Percentiles rank a stretch among this genome's conserved stretches.
phyloP scores from a whole-genome alignment of 345 rosid species.

The Murraya paniculata region DNA sequence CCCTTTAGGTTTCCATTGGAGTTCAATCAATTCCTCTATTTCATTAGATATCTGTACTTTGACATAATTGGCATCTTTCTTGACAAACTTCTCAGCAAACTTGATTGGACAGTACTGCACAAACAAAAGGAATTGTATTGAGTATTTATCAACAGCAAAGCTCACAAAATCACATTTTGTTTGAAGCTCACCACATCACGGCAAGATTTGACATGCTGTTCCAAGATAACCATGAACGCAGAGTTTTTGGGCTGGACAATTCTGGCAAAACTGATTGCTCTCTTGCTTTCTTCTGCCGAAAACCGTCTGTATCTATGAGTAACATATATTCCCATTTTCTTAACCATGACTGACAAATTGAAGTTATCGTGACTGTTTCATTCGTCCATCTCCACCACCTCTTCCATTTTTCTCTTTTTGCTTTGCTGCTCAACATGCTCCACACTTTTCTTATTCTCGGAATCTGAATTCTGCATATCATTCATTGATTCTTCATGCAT shows the following conservation, averaged over 20 bases:
- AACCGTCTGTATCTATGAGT: slow-evolving; percentile 1
- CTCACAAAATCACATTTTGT: neutral
- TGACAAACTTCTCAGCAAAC: neutral
- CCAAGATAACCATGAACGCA: slow-evolving; percentile 33
- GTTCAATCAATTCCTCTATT: neutral
- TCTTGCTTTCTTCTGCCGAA: slow-evolving; percentile 24
- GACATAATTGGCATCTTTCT: neutral
- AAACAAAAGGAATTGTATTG: neutral
- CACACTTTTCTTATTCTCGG: neutral
- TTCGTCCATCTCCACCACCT: slow-evolving; percentile 3
- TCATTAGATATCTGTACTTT: neutral
- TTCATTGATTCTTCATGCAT: slow-evolving; percentile 20
- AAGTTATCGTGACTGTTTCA: neutral
- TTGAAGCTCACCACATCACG: neutral
- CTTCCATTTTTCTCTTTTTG: slow-evolving; percentile 19
- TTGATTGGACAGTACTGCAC: slow-evolving; percentile 18
- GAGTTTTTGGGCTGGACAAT: slow-evolving; percentile 32
- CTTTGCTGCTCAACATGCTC: neutral
- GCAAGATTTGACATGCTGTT: neutral
- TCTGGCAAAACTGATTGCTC: slow-evolving; percentile 32
- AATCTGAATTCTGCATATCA: neutral
- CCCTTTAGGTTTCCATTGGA: neutral
- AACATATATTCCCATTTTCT: slow-evolving; percentile 6
- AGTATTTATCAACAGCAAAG: neutral
- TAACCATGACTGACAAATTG: neutral